Evolutionary conservation across 2,329 filamentous ascomycete species (phyloP).

Genomic region (Ilyonectria destructans): DNA sequence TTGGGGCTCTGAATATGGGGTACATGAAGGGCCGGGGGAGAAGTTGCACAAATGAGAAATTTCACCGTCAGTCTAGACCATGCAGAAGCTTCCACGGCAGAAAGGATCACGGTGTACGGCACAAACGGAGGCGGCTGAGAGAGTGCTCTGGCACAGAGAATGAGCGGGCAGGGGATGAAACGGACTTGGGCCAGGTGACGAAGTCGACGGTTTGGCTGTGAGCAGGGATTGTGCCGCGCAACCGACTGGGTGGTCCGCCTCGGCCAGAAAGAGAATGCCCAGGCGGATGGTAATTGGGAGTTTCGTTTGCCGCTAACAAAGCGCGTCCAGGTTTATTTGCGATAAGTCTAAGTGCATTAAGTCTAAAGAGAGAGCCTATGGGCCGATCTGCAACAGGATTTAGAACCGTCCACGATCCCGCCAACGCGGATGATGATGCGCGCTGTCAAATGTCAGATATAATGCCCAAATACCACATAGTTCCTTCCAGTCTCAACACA

Average conservation of each 20-base stretch:
- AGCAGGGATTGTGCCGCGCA: not conserved
- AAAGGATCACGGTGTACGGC: constrained; percentile 8
- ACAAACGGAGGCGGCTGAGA: not conserved
- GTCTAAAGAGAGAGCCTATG: not conserved
- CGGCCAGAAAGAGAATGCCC: not conserved
- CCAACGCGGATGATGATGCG: not conserved
- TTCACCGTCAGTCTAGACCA: constrained; percentile 33
- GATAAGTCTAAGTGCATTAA: not conserved
- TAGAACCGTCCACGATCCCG: not conserved
- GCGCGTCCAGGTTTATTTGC: not conserved
- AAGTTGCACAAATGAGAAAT: constrained; percentile 42
- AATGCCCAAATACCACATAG: not conserved
- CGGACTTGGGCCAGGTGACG: constrained; percentile 3
- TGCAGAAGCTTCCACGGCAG: not conserved
- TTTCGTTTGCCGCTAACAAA: not conserved
- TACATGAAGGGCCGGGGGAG: not conserved
- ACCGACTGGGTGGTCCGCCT: not conserved
- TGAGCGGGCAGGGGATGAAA: constrained; percentile 11
- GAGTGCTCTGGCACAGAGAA: not conserved
- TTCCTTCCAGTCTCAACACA: not conserved
- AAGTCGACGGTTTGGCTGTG: not conserved
- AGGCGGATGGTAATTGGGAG: not conserved
- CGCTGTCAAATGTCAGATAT: not conserved
- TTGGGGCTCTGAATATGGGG: not conserved
- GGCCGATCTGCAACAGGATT: not conserved